Evolutionary conservation across 1,139 yeast species (phyloP), one percentile per base, ranked within the genome.

Genomic region (Yamadazyma aaseri): DNA sequence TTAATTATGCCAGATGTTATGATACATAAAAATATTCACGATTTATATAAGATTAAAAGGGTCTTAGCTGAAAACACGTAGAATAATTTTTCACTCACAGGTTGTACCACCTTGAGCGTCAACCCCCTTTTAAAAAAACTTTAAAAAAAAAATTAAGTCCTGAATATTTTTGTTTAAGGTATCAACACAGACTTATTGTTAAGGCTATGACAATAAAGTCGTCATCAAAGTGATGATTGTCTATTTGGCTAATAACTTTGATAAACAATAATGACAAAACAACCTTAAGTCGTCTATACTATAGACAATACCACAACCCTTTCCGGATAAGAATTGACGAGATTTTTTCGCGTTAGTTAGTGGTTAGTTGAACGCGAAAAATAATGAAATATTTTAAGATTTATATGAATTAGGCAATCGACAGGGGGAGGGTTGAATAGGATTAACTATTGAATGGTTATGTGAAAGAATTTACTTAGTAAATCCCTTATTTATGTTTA

Each of bases 351-450:
- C 25, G 25, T 6, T 9, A 22, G n/a, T 10, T 22, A 7, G 25
- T 22, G 25, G 6, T 11, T 22, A 6, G 25, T 22, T 22, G 10
- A 25, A 14, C 27, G 27, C 27, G 27, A 12, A 12, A 25, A 14
- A 12, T 8, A 7, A 6, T 13, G 17, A 12, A 12, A 14, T 12
- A 7, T 8, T 12, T 7, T 9, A 14, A 6, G 9, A 12, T 20
- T 28, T 28, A 20, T 28, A 28, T 20, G 31, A 28, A 28, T 20
- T 28, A 6, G 31, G 31, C 25, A 28, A 28, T 20, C 11, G 17
- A 20, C 22, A 28, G 31, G 31, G 31, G 31, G 29, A 14, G 15
- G 7, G 6, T 7, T 25, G 8, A 22, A 22, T 22, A 11, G n/a
- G 6, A 12, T 22, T 22, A 22, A 22, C 25, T 22, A 22, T 22